phyloP scores from a whole-genome alignment of 2,329 filamentous ascomycete species.

The Elsinoe ampelina region DNA sequence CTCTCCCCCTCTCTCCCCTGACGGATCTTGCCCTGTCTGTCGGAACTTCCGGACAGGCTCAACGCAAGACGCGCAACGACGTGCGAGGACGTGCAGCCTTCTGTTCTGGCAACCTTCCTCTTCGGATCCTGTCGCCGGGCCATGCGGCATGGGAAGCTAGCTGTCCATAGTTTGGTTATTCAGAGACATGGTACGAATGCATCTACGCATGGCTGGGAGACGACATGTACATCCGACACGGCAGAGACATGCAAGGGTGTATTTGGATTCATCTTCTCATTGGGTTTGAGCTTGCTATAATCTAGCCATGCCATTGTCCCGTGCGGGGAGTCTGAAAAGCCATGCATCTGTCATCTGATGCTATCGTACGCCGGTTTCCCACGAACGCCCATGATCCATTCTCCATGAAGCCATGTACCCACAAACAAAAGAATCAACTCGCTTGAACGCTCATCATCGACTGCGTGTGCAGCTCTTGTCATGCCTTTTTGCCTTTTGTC shows the following conservation, averaged over 20 bases:
- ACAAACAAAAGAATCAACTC: slow-evolving; percentile 1
- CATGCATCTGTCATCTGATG: not conserved
- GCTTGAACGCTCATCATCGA: slow-evolving; percentile 12
- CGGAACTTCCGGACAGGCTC: not conserved
- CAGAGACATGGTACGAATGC: not conserved
- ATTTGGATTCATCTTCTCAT: not conserved
- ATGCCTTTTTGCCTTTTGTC: not conserved
- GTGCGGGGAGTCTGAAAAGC: not conserved
- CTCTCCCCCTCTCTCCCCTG: not conserved
- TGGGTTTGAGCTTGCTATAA: not conserved
- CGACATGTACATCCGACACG: not conserved
- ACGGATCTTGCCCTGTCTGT: not conserved
- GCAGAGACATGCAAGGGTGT: not conserved
- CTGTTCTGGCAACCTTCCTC: not conserved
- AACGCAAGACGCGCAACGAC: not conserved
- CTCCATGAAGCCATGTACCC: not conserved
- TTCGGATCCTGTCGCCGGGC: not conserved
- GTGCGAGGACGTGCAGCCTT: not conserved
- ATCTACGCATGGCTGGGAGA: not conserved
- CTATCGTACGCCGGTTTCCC: not conserved
- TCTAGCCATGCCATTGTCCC: not conserved
- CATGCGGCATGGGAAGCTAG: not conserved
- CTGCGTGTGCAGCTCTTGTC: not conserved
- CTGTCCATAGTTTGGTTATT: not conserved
- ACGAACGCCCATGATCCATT: not conserved